Base-by-base conservation (phyloP, 2,329 filamentous ascomycete genomes). In the Fusarium buxicola region DNA sequence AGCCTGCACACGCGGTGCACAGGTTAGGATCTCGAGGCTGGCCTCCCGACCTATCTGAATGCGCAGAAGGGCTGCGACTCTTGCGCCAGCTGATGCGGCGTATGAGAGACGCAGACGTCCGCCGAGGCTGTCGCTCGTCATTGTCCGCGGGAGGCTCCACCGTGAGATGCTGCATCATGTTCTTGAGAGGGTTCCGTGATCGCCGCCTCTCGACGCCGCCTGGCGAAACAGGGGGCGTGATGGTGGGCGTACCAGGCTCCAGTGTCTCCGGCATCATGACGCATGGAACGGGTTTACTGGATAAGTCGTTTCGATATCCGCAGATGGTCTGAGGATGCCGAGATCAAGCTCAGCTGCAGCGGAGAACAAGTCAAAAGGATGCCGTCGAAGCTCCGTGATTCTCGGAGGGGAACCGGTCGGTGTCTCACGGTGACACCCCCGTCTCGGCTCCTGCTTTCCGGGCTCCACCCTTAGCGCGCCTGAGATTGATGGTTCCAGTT, bases 81-180 rank as follows among this genome's bases (percentile, higher is more conserved):
- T 69, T 74, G 38, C 74, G 73, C 67, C 74, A 74, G 50, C 74
- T 76, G 32, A 76, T 61, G 9, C 74, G 70, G 27, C 74, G 74
- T n/a, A 76, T 76, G 46, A 76, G 66, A 8, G 74, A 76, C 10
- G 61, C 60, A 8, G 74, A 76, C 10, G 61, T 60, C 38, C 71
- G 70, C n/a, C 72, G 65, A 3, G 72, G 65, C 32, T 71, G 56
- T 15, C 69, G 63, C 24, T 68, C 66, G 8, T 69, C 68, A 16
- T 74, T 69, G 27, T 69, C 67, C 30, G 71, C 64, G 7, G 72
- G 66, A 8, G 69, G 59, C 27, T 76, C 74, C 45, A 76, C 74
- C 28, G 74, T 75, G 43, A 76, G 73, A 54, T 76, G 74, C 58
- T 75, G 74, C 70, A 76, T 76, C 73, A 76, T 76, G 54, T 71